Base-by-base conservation (phyloP, 2,329 filamentous ascomycete genomes). In the Herpotrichia juniperi region DNA sequence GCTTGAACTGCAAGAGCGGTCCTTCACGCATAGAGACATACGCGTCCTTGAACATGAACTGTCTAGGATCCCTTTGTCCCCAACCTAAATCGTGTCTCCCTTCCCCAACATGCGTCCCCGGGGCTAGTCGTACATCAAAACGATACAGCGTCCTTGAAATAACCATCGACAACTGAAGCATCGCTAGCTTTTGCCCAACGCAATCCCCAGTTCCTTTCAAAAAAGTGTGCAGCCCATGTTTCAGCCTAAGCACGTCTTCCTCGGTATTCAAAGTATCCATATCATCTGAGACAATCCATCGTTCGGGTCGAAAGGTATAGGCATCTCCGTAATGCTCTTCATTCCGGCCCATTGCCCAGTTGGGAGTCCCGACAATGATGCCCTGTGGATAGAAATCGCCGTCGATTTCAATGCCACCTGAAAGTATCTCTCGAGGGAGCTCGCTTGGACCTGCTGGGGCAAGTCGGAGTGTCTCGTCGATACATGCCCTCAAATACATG, bases 21-120 rank as follows among this genome's bases (percentile, higher is more conserved):
- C 66, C 65, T 50, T 67, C 50, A 19, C 56, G 57, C 10, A 54
- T 46, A 10, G 50, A 51, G 17, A 63, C 21, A 43, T 64, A 50
- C 9, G 47, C 37, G 34, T 44, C 47, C 11, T 4, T 32, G 4
- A 50, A n/a, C 17, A 10, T 10, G 17, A n/a, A 48, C 32, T 48
- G 32, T 6, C 19, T 42, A 5, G 3, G 31, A 21, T 42, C 34
- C 4, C 46, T n/a, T 19, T 17, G 7, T 2, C 46, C 46, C 46
- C 46, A 48, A 3, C 46, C 35, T 16, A 50, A 19, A 8, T 7
- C 14, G 7, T 26, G 44, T 4, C 21, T 11, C 4, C 44, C 44
- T 2, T 6, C 44, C 11, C 26, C 30, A 16, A 21, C 11, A 17
- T 17, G 11, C n/a, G 14, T 19, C 2, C 44, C 28, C 10, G 34